Evolutionary conservation across 2,329 filamentous ascomycete species (phyloP).

Genomic region (Ophiostoma australiae): DNA sequence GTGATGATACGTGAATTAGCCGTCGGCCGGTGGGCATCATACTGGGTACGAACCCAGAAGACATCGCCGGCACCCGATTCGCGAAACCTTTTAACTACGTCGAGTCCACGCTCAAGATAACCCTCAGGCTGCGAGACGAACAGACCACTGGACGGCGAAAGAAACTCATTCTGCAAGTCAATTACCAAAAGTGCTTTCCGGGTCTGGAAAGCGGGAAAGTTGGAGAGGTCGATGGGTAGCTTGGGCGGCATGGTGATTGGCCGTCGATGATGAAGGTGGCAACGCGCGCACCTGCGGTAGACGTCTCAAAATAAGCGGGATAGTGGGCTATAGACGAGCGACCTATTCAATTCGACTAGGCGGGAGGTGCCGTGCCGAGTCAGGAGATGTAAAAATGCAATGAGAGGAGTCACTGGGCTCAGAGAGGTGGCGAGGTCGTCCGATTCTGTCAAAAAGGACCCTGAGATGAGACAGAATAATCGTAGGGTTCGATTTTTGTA

Average conservation of each 20-base stretch:
- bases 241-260: slow-evolving; percentile 35
- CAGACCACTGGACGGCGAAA: slow-evolving; percentile 62
- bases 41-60: slow-evolving; percentile 80
- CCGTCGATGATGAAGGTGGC: not conserved
- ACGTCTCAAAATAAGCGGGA: not conserved
- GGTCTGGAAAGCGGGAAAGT: slow-evolving; percentile 53
- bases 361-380: not conserved
- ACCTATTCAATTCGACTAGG: not conserved
- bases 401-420: not conserved
- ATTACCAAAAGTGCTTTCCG: slow-evolving; percentile 72
- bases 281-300: not conserved
- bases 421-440: not conserved
- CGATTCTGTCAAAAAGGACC: not conserved
- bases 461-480: not conserved
- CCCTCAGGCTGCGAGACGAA: slow-evolving; percentile 58
- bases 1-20: slow-evolving; percentile 50
- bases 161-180: slow-evolving; percentile 88
- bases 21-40: slow-evolving; percentile 55
- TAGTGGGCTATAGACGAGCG: not conserved
- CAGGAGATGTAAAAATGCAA: not conserved
- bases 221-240: slow-evolving; percentile 53
- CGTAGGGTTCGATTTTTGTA: too few relatives aligned
- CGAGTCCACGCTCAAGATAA: slow-evolving; percentile 62
- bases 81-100: slow-evolving; percentile 69
- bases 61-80: slow-evolving; percentile 62